Conservation (phyloP, 805 yeast genomes). For the Sugiyamaella marilandica region DNA sequence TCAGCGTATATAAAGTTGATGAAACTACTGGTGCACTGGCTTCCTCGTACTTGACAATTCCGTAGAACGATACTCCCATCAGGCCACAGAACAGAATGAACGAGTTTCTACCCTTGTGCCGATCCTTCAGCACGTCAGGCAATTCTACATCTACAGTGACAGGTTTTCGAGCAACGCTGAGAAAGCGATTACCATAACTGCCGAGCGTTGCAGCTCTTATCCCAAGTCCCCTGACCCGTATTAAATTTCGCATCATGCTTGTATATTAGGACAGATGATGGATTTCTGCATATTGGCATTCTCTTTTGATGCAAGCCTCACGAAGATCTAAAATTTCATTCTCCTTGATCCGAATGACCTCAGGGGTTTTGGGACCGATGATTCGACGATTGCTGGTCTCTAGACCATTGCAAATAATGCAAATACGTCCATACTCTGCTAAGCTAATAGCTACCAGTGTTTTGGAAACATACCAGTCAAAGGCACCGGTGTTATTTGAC, state of each 20-base stretch:
- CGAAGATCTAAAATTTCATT: neutral
- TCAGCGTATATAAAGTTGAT: conserved; percentile 77
- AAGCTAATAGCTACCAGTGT: conserved; percentile 33
- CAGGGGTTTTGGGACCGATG: neutral
- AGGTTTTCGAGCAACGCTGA: conserved; percentile 8
- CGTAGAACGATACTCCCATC: conserved; percentile 51
- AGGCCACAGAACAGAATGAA: conserved; percentile 51
- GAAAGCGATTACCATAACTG: too few species aligned
- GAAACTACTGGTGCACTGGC: conserved; percentile 83
- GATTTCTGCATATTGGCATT: too few species aligned
- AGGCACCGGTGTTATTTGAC: conserved; percentile 53
- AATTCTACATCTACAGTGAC: conserved; percentile 71
- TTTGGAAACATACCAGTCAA: conserved; percentile 31
- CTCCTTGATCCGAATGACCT: neutral
- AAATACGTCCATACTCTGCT: conserved; percentile 18
- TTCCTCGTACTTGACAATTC: conserved; percentile 90
- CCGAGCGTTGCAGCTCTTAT: too few species aligned
- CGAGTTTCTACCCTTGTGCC: conserved; percentile 46
- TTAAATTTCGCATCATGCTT: too few species aligned
- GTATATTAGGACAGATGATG: too few species aligned
- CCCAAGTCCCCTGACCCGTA: too few species aligned
- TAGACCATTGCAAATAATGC: neutral
- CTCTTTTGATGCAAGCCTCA: too few species aligned
- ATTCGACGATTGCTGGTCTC: neutral
- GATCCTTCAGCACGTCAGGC: conserved; percentile 51